A percentile compares a stretch with the other conserved stretches of the same genome.
Evolutionary conservation across 495 filamentous ascomycete genomes (phyloP).

Genomic region (Trypethelium eluteriae): DNA sequence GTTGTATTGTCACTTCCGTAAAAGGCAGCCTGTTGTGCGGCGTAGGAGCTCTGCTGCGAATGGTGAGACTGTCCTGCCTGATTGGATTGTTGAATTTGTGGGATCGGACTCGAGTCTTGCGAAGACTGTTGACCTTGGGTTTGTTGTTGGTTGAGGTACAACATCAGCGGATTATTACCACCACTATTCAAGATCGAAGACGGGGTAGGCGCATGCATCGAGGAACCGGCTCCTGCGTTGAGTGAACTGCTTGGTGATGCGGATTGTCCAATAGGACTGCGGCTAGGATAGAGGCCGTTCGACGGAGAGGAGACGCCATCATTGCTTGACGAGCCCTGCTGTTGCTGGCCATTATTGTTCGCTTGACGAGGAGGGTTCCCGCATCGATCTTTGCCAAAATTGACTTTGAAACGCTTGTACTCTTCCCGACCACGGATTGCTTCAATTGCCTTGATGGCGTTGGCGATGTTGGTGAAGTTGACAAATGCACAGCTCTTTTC

Average conservation of each 20-base stretch:
- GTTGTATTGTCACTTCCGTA: conserved; percentile 49
- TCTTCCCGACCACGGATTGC: conserved; percentile 89
- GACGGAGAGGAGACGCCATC: conserved; percentile 52
- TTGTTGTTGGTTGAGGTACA: conserved; percentile 59
- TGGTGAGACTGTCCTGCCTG: conserved; percentile 37
- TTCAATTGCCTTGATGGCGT: conserved; percentile 98
- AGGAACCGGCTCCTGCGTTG: conserved; percentile 46
- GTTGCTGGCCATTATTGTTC: conserved; percentile 47
- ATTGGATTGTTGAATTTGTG: conserved; percentile 11
- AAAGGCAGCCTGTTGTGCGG: conserved; percentile 49
- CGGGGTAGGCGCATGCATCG: conserved; percentile 51
- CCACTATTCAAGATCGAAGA: conserved; percentile 69
- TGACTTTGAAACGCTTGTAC: conserved; percentile 97
- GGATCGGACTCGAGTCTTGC: conserved; percentile 8
- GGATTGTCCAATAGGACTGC: conserved; percentile 55
- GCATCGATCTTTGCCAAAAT: conserved; percentile 97
- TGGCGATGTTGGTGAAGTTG: conserved; percentile 99
- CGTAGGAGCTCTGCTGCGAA: conserved; percentile 52
- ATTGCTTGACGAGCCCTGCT: conserved; percentile 33
- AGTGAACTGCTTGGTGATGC: conserved; percentile 61
- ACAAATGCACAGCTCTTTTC: conserved; percentile 99
- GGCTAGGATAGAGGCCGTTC: conserved; percentile 41
- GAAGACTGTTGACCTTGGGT: conserved; percentile 16
- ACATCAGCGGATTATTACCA: conserved; percentile 80
- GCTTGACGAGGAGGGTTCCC: conserved; percentile 89